Evolutionary conservation across 352 stramenopile genomes (phyloP), one percentile per base, ranked within the genome.

Genomic region (Halophytophthora polymorphica): DNA sequence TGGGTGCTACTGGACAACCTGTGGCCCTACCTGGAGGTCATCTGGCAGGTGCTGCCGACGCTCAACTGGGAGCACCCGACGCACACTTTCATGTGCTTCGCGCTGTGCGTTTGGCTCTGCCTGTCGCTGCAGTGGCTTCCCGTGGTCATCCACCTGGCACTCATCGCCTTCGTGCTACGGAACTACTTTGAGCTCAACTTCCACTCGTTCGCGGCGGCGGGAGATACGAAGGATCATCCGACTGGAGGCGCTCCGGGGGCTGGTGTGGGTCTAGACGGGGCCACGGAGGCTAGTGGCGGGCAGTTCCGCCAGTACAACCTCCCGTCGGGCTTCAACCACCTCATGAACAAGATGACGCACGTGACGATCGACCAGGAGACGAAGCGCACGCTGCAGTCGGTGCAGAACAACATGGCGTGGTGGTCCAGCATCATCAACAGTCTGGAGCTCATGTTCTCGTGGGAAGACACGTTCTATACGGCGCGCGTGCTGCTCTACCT

Each of bases 311-410:
- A 90, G 64, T 93, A 91, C 61, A 88, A 83, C 34, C 61, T 93
- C 6, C 83, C 83, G 11, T 77, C 78, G 12, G 80, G 83, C n/a
- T 90, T 93, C 58, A 88, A 87, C 48, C 80, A 91, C 50, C 52
- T 93, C 40, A 93, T 90, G 78, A 90, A 93, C 73, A 93, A 93
- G 59, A 93, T 93, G 83, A 91, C 83, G 2, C 80, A 91, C 50
- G 80, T 93, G 22, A 93, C 78, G 19, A 88, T 90, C 25, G 80
- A 93, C 47, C 62, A 83, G 23, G 83, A 93, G 53, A 93, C 83
- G 21, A 88, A 90, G 59, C 73, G 74, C 31, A 89, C 83, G 51
- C 59, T 93, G 46, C 83, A 93, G 66, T 88, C 78, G 0, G 78
- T 93, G 47, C 83, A 93, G 57, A 93, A 93, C 66, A 91, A 90